phyloP scores from a whole-genome alignment of 1,284 basidiomycete species.

The Exsudoporus floridanus region DNA sequence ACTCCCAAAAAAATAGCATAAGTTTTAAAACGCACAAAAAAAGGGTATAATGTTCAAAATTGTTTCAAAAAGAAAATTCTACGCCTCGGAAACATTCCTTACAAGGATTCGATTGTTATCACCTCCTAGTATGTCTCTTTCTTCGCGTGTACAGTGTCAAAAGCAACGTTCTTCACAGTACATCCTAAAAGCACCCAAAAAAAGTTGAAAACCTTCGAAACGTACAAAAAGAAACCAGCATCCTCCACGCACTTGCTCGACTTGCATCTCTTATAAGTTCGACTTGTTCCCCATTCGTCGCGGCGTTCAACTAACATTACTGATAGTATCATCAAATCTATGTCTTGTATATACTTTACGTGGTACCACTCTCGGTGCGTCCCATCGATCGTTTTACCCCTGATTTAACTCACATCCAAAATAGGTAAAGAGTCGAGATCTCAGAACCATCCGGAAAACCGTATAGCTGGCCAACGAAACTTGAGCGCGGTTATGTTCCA shows the following conservation, averaged over 20 bases:
- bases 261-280: neutral
- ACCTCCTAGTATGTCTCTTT: neutral
- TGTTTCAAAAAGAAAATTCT: neutral
- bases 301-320: neutral
- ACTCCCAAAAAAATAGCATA: constrained; percentile 1
- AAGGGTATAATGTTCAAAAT: constrained; percentile 8
- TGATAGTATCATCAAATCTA: neutral
- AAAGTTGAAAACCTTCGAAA: constrained; percentile 3
- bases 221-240: neutral
- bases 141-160: neutral
- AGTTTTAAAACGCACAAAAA: constrained; percentile 9
- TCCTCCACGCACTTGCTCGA: neutral
- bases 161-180: constrained; percentile 1
- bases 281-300: neutral
- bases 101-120: neutral
- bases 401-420: neutral
- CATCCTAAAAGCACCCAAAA: constrained; percentile 1
- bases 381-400: neutral
- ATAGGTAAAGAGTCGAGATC: neutral
- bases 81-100: neutral
- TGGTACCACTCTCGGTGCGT: neutral
- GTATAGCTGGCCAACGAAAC: neutral
- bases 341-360: neutral
- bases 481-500: neutral
- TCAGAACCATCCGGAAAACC: no score